Percentiles rank a stretch among this genome's conserved stretches.
Conservation (phyloP, 805 yeast species). For the Lipomyces kockii region DNA sequence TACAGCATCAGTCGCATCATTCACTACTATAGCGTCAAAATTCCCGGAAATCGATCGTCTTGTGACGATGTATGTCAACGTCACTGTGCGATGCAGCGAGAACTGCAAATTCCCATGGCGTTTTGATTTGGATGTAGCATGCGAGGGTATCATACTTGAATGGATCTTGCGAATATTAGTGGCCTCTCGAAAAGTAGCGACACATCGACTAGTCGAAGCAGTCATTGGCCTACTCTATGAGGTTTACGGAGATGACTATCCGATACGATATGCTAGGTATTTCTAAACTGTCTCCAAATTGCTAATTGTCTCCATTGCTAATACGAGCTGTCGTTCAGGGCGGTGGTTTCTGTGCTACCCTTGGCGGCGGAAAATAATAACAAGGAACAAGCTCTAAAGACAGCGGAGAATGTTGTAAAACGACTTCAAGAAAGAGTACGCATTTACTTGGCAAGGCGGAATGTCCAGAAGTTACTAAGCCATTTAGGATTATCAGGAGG, state of each 20-base stretch:
- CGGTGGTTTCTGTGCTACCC: conserved; percentile 2
- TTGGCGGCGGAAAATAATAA: background rate
- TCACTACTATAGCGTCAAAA: conserved; percentile 3
- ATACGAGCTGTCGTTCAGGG: background rate
- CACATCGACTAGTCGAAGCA: background rate
- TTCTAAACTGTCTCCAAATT: background rate
- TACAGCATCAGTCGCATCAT: background rate
- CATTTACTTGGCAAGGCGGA: background rate
- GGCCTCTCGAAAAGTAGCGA: conserved; percentile 1
- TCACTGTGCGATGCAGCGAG: background rate
- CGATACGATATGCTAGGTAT: conserved; percentile 21
- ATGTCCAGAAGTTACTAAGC: background rate
- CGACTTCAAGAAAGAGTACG: background rate
- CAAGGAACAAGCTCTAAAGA: conserved; percentile 6
- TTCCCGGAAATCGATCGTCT: conserved; percentile 14
- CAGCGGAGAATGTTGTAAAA: background rate
- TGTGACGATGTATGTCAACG: conserved; percentile 10
- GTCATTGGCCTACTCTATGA: background rate
- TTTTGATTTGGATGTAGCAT: conserved; percentile 1
- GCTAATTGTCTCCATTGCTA: background rate
- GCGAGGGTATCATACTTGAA: conserved; percentile 23
- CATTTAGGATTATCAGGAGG: conserved; percentile 4
- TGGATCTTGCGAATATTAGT: conserved; percentile 18
- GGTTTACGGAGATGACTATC: conserved; percentile 11
- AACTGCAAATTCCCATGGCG: background rate